phyloP scores from a whole-genome alignment of 306 rosid genomes.

The Canavalia ensiformis region DNA sequence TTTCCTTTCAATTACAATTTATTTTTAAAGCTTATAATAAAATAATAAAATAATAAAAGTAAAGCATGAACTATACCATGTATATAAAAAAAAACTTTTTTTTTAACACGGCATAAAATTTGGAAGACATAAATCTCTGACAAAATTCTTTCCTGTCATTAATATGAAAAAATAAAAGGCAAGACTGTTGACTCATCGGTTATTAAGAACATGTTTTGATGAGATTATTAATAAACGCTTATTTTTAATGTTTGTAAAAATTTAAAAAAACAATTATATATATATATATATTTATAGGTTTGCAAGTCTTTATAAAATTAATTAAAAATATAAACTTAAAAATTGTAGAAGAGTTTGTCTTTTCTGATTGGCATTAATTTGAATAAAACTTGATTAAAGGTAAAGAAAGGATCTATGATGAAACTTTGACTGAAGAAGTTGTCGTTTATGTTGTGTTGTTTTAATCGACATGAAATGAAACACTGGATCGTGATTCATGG shows the following conservation, averaged over 20 bases:
- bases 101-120: background rate
- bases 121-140: slow-evolving; percentile 42
- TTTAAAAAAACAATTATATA: too few species aligned
- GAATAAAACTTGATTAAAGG: background rate
- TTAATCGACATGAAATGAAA: background rate
- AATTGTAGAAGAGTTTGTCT: background rate
- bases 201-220: background rate
- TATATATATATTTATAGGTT: too few species aligned
- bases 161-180: background rate
- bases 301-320: background rate
- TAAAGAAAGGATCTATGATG: slow-evolving; percentile 45
- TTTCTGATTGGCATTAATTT: background rate
- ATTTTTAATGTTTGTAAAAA: too few species aligned
- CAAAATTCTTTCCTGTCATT: background rate
- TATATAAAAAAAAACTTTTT: too few species aligned
- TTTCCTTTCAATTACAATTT: too few species aligned
- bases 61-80: too few species aligned
- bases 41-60: too few species aligned
- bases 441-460: background rate
- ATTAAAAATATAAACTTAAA: background rate
- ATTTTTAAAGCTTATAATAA: too few species aligned
- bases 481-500: slow-evolving; percentile 27
- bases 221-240: background rate
- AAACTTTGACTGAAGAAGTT: slow-evolving; percentile 54
- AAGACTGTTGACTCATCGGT: background rate